Base-by-base conservation (phyloP, 78 protist genomes). In the Bigelowiella natans region DNA sequence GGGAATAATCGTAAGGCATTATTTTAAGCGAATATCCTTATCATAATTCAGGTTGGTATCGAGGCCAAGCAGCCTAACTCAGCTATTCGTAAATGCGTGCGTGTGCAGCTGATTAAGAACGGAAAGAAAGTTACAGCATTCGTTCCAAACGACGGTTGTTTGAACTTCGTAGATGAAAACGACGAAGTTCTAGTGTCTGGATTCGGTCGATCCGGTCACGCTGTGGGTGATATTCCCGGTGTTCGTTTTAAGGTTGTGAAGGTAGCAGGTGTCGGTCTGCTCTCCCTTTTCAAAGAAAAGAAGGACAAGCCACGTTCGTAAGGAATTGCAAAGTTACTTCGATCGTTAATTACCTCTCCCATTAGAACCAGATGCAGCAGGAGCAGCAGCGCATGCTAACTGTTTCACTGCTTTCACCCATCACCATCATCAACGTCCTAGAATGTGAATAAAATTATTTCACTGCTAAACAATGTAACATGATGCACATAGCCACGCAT, bases 21-120 rank as follows among this genome's bases (percentile, higher is more conserved):
- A n/a, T n/a, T n/a, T n/a, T n/a, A n/a, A n/a, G n/a, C n/a, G n/a
- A n/a, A n/a, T n/a, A n/a, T n/a, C n/a, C n/a, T n/a, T n/a, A n/a
- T n/a, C n/a, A n/a, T n/a, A n/a, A n/a, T n/a, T 18, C 73, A 36
- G 73, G 37, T 39, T 92, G 99, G 99, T 92, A 95, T 99, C 83
- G 99, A 97, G 95, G 96, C 99, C 92, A 99, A 98, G 95, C 99
- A 99, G 97, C 99, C 99, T 39, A 99, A 99, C 98, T 98, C 99
- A 39, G 99, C 99, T 88, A 96, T 99, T 40, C 99, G 99, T 85
- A 99, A 99, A 95, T 98, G 99, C 92, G 99, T 97, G 93, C 97
- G 99, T 90, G 99, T 98, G 64, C 99, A 99, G 95, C 96, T 99
- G 36, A 97, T 97, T 96, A 99, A 99, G 97, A 99, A 99, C 99